These are phyloP conservation scores for Monosporascus sp. DNA, from an alignment of 2,329 filamentous ascomycete genomes.

Conservation along the genomic window DNA sequence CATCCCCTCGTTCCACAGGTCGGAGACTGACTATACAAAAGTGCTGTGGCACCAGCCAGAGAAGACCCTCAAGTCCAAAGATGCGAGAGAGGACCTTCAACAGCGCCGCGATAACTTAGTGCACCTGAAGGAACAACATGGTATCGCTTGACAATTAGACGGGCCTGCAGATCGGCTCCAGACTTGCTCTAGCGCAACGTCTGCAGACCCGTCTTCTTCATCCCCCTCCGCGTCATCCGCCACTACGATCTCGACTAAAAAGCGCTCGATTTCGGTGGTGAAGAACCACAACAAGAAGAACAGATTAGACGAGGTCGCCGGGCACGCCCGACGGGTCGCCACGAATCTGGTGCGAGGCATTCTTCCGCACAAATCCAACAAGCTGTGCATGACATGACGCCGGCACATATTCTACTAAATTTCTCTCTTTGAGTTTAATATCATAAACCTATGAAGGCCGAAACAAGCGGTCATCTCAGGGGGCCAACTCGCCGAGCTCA, in stretches of 20 bases:
- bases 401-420: conserved; percentile 9
- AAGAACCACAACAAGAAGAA: conserved; percentile 19
- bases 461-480: conserved; percentile 11
- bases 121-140: conserved; percentile 95
- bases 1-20: neutral
- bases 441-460: conserved; percentile 9
- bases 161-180: conserved; percentile 54
- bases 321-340: conserved; percentile 24
- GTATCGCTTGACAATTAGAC: conserved; percentile 93
- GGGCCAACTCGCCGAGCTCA: conserved; percentile 6
- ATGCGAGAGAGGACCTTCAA: conserved; percentile 91
- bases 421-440: neutral
- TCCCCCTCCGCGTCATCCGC: conserved; percentile 23
- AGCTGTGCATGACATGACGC: conserved; percentile 27
- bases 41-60: conserved; percentile 62
- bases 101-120: conserved; percentile 95
- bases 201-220: conserved; percentile 57
- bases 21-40: conserved; percentile 18
- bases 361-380: conserved; percentile 26
- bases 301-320: conserved; percentile 24
- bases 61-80: conserved; percentile 74
- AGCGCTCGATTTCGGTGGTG: conserved; percentile 19
- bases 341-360: conserved; percentile 27
- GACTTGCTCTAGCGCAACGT: conserved; percentile 39
- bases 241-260: conserved; percentile 21